Conservation (phyloP, 495 filamentous ascomycete genomes). For the Penicillium coffeae region DNA sequence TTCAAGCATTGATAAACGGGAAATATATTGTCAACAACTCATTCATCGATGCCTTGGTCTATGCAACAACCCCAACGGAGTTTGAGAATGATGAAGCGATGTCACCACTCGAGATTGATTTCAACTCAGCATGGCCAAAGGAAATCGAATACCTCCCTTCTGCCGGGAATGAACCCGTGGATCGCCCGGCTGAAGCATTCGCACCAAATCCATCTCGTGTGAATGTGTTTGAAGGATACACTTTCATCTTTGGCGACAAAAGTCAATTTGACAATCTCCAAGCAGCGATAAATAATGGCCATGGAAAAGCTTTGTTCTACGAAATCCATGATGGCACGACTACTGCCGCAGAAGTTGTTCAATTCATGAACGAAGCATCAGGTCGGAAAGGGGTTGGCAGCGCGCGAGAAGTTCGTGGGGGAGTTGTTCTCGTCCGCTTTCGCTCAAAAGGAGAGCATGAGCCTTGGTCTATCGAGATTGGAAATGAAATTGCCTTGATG, state of each 20-base stretch:
- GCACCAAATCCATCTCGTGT: constrained; percentile 60
- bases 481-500: constrained; percentile 59
- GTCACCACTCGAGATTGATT: constrained; percentile 77
- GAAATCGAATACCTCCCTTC: constrained; percentile 66
- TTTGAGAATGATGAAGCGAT: constrained; percentile 49
- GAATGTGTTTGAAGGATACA: constrained; percentile 80
- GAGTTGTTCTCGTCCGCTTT: constrained; percentile 77
- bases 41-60: constrained; percentile 69
- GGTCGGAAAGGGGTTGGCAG: constrained; percentile 66
- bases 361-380: constrained; percentile 69
- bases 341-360: constrained; percentile 69
- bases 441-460: constrained; percentile 57
- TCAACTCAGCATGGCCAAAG: constrained; percentile 77
- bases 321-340: constrained; percentile 61
- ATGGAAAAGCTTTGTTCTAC: constrained; percentile 74
- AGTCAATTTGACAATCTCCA: constrained; percentile 76
- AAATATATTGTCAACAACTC: constrained; percentile 74
- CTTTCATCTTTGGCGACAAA: constrained; percentile 79
- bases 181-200: constrained; percentile 60
- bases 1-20: constrained; percentile 85
- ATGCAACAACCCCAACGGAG: constrained; percentile 56
- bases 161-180: constrained; percentile 66
- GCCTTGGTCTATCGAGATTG: constrained; percentile 68
- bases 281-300: constrained; percentile 68
- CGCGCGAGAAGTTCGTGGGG: constrained; percentile 58